These are phyloP conservation scores for Beauveria caledonica DNA, from an alignment of 2,329 filamentous ascomycete genomes.

Conservation along the genomic window DNA sequence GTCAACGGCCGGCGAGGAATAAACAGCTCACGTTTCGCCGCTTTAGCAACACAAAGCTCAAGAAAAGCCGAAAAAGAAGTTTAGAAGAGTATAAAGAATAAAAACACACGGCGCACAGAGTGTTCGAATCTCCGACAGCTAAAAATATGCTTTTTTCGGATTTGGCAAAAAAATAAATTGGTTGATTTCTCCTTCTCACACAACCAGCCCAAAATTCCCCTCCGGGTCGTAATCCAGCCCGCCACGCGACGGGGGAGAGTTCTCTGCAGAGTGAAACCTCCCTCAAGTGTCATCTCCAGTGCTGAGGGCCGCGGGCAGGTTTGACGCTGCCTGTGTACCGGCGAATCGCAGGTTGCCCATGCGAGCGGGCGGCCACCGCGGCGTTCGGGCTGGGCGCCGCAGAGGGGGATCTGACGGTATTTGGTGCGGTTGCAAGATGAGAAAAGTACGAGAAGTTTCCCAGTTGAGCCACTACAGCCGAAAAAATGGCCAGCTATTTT, in stretches of 20 bases:
- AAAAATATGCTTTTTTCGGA: too few species aligned
- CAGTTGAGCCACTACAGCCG: conserved; percentile 57
- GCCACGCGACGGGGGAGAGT: conserved; percentile 63
- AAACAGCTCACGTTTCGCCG: fast-evolving
- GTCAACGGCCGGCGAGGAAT: fast-evolving
- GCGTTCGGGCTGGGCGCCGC: conserved; percentile 61
- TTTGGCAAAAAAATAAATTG: conserved; percentile 26
- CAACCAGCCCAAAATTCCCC: conserved; percentile 48
- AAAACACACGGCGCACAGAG: background rate
- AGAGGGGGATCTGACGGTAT: conserved; percentile 46
- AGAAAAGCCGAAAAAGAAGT: background rate
- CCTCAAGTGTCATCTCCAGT: conserved; percentile 62
- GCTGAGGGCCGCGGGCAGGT: conserved; percentile 49
- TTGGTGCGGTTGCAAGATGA: conserved; percentile 39
- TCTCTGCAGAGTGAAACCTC: conserved; percentile 67
- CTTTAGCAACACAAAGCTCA: too few species aligned
- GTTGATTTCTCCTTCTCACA: conserved; percentile 49
- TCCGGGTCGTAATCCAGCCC: conserved; percentile 58
- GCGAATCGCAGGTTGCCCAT: conserved; percentile 56
- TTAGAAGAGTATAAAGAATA: background rate
- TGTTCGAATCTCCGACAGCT: too few species aligned
- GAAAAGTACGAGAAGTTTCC: conserved; percentile 48
- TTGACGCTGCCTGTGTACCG: conserved; percentile 26
- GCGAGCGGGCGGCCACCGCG: conserved; percentile 58
- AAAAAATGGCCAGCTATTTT: conserved; percentile 11